These are phyloP conservation scores for Escallonia herrerae DNA, from an alignment of 129 eudicot species.

Conservation along the genomic window DNA sequence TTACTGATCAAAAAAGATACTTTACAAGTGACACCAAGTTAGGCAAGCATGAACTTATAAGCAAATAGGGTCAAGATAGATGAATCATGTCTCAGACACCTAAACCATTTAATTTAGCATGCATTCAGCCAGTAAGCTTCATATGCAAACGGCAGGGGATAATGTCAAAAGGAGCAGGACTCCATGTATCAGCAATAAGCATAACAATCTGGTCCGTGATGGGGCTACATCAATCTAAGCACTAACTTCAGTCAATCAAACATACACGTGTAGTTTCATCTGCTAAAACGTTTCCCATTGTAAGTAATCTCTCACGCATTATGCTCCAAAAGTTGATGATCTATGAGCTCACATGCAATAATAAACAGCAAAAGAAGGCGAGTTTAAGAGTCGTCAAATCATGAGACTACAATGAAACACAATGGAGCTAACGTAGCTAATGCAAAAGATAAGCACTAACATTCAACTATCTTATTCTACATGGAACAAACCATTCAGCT, in stretches of 20 bases:
- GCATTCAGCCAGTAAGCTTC: no score
- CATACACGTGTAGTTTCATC: background rate
- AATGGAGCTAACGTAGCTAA: background rate
- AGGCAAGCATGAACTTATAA: no score
- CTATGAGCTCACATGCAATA: background rate
- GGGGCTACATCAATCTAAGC: no score
- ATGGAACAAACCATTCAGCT: background rate
- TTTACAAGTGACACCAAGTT: no score
- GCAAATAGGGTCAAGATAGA: no score
- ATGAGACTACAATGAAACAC: no score
- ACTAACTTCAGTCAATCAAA: no score
- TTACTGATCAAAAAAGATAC: no score
- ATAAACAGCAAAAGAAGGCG: background rate
- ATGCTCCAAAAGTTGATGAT: background rate
- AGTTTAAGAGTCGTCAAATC: no score
- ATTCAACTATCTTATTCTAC: constrained; percentile 1
- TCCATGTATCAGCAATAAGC: background rate
- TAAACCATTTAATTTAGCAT: no score
- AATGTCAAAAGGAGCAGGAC: background rate
- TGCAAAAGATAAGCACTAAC: background rate
- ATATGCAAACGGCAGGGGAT: background rate
- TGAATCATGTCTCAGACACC: no score
- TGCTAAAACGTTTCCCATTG: background rate
- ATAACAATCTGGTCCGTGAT: background rate
- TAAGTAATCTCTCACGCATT: background rate